A percentile compares a stretch with the other conserved stretches of the same genome.
Conservation (phyloP, 2,329 filamentous ascomycete genomes). For the Clarireedia homoeocarpa region DNA sequence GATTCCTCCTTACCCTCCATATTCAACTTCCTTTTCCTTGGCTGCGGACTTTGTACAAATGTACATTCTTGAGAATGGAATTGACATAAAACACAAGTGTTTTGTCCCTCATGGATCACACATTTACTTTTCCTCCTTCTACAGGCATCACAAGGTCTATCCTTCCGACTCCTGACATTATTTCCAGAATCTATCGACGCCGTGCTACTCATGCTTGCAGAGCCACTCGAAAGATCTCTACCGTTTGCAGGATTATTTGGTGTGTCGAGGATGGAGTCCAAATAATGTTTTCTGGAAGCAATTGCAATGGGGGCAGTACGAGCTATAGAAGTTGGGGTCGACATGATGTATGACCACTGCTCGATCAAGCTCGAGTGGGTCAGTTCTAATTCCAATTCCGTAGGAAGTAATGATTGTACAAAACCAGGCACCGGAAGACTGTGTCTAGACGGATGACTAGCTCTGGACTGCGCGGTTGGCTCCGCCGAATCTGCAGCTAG, state of each 20-base stretch:
- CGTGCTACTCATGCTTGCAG: slow-evolving; percentile 44
- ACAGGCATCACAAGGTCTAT: slow-evolving; percentile 65
- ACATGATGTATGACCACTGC: slow-evolving; percentile 17
- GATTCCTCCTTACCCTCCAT: slow-evolving; percentile 47
- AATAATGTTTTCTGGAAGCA: slow-evolving; percentile 49
- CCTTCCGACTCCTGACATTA: slow-evolving; percentile 37
- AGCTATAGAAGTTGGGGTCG: slow-evolving; percentile 44
- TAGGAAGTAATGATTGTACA: not conserved
- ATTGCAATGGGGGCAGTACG: slow-evolving; percentile 60
- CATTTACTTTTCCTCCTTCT: slow-evolving; percentile 67
- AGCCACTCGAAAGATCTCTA: slow-evolving; percentile 32
- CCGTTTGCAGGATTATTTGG: slow-evolving; percentile 15
- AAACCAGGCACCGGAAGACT: slow-evolving; percentile 18
- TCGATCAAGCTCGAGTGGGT: slow-evolving; percentile 19
- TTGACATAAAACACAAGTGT: slow-evolving; percentile 67
- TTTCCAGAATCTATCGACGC: slow-evolving; percentile 43
- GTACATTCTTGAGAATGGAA: slow-evolving; percentile 74
- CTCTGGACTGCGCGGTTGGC: slow-evolving; percentile 18
- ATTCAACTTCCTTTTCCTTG: slow-evolving; percentile 72
- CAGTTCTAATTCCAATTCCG: not conserved
- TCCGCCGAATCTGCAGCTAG: slow-evolving; percentile 21
- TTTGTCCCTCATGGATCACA: slow-evolving; percentile 68
- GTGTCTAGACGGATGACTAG: slow-evolving; percentile 22
- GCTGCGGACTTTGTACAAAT: slow-evolving; percentile 66
- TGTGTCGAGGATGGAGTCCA: slow-evolving; percentile 19